Evolutionary conservation across 2,329 filamentous ascomycete genomes (phyloP).

Genomic region (Beauveria sp.): DNA sequence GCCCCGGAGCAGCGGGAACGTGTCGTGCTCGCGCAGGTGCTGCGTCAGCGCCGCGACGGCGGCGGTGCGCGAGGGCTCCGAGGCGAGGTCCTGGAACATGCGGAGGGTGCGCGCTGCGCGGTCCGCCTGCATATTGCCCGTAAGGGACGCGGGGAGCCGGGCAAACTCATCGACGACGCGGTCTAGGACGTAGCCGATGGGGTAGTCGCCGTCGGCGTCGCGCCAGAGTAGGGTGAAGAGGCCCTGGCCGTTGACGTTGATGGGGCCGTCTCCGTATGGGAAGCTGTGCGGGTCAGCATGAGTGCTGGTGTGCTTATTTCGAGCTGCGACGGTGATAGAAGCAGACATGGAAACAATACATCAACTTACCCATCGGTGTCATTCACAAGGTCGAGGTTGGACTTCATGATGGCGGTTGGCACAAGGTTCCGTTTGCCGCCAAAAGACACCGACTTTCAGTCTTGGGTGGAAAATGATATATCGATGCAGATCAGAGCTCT

Average conservation of each 20-base stretch:
- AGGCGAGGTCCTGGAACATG: constrained; percentile 48
- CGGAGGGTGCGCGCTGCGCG: constrained; percentile 52
- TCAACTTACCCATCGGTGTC: constrained; percentile 46
- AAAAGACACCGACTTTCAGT: no score
- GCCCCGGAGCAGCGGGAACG: constrained; percentile 66
- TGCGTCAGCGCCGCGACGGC: constrained; percentile 48
- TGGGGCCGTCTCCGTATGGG: constrained; percentile 62
- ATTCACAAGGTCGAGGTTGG: constrained; percentile 44
- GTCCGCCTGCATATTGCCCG: constrained; percentile 56
- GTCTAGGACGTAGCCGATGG: constrained; percentile 55
- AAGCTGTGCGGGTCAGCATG: constrained; percentile 48
- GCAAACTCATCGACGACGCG: constrained; percentile 42
- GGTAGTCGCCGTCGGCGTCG: constrained; percentile 53
- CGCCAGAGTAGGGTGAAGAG: constrained; percentile 62
- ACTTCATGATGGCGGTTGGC: constrained; percentile 16
- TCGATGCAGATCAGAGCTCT: not conserved
- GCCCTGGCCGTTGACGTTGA: constrained; percentile 44
- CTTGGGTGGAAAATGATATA: no score
- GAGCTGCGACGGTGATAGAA: not conserved
- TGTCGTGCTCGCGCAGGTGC: constrained; percentile 61
- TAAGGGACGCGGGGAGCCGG: constrained; percentile 43
- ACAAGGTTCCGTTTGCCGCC: not conserved
- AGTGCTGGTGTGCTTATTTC: not conserved
- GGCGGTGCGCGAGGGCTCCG: constrained; percentile 55
- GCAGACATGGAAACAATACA: not conserved